phyloP scores from a whole-genome alignment of 306 rosid genomes.

The Quercus alba region DNA sequence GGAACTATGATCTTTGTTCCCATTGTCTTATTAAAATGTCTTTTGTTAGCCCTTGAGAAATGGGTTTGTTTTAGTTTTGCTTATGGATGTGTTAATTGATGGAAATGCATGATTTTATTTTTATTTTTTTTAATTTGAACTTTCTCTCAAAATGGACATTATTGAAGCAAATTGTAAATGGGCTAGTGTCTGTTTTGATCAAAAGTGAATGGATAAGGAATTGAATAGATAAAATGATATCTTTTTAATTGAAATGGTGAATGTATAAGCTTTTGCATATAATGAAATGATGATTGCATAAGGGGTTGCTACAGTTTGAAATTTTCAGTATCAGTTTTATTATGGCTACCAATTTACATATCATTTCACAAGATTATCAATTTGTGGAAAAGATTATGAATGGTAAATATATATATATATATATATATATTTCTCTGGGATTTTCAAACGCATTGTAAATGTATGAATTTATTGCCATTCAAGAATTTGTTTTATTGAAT shows the following conservation, averaged over 20 bases:
- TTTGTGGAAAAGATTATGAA: neutral
- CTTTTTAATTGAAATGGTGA: no score
- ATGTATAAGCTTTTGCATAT: no score
- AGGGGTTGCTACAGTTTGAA: neutral
- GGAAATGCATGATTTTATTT: neutral
- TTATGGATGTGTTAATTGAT: neutral
- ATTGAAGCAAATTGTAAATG: no score
- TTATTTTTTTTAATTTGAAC: no score
- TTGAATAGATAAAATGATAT: no score
- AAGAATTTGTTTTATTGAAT: no score
- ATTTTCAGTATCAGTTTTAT: neutral
- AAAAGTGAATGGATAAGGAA: no score
- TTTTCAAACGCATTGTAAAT: no score
- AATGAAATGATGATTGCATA: neutral
- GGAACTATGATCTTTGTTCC: slow-evolving; percentile 7
- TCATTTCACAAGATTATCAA: neutral
- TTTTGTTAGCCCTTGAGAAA: neutral
- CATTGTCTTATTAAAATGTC: neutral
- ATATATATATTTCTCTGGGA: neutral
- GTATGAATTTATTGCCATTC: no score
- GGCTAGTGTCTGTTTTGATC: no score
- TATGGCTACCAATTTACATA: neutral
- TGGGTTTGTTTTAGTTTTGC: neutral
- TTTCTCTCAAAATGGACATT: neutral
- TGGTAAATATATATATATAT: neutral